Conservation (phyloP, 441 rosid genomes). For the Gossypium schwendimanii region DNA sequence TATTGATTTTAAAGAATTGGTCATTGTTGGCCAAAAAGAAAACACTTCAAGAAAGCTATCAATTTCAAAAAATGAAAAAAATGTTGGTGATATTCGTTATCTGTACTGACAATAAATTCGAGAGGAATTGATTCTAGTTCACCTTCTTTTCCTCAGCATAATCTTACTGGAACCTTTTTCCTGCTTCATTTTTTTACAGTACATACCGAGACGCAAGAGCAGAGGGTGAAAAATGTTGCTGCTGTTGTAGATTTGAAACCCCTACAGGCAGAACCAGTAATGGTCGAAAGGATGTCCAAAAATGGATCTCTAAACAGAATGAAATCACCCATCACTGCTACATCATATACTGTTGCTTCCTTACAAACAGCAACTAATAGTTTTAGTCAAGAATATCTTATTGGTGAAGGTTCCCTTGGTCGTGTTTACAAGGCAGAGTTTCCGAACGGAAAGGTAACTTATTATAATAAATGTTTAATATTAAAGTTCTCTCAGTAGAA, state of each 20-base stretch:
- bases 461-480: neutral
- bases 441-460: conserved; percentile 68
- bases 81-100: neutral
- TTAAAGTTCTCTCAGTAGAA: neutral
- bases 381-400: conserved; percentile 79
- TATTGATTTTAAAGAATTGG: neutral
- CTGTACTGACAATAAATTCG: neutral
- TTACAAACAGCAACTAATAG: conserved; percentile 88
- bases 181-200: conserved; percentile 25
- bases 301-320: conserved; percentile 63
- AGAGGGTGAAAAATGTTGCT: conserved; percentile 53
- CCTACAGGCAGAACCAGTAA: conserved; percentile 58
- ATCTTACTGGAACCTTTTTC: neutral
- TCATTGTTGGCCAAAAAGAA: neutral
- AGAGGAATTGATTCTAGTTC: no score
- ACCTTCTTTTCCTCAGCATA: no score
- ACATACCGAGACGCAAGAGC: conserved; percentile 51
- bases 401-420: conserved; percentile 97
- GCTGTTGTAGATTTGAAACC: conserved; percentile 67
- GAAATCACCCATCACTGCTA: conserved; percentile 78
- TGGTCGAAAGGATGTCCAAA: conserved; percentile 52
- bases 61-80: neutral
- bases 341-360: conserved; percentile 72
- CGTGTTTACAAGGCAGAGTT: conserved; percentile 93
- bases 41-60: neutral